A percentile compares a stretch with the other conserved stretches of the same genome.
Evolutionary conservation across 78 protist genomes (phyloP).

Genomic region (Paulinella micropora): DNA sequence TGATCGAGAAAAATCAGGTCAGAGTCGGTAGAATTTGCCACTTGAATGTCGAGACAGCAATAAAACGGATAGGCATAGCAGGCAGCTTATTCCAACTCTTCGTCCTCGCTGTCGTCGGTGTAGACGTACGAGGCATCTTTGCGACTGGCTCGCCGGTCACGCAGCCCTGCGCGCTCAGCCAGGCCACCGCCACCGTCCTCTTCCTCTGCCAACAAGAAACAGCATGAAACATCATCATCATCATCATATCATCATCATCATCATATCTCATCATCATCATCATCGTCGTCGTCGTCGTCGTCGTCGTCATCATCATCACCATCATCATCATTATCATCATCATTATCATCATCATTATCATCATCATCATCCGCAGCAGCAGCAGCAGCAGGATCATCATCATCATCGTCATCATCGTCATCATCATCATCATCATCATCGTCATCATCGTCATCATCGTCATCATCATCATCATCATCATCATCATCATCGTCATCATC

Average conservation of each 20-base stretch:
- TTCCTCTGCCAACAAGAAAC: too few species aligned
- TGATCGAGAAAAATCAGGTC: too few species aligned
- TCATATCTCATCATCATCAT: not conserved
- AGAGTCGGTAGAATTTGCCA: too few species aligned
- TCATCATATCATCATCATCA: not conserved
- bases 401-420: not conserved
- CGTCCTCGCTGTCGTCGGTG: too few species aligned
- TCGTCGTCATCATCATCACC: not conserved
- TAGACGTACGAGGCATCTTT: too few species aligned
- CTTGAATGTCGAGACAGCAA: too few species aligned
- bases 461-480: not conserved
- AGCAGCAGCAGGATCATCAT: not conserved
- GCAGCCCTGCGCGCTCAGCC: too few species aligned
- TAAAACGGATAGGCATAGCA: too few species aligned
- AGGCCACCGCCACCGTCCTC: too few species aligned
- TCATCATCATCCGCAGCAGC: not conserved
- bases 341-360: not conserved
- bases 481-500: not conserved
- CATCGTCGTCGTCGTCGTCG: not conserved
- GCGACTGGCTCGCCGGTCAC: too few species aligned
- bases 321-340: not conserved
- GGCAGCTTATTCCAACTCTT: too few species aligned
- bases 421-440: not conserved
- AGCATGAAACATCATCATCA: not conserved
- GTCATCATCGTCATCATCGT: not conserved